Base-by-base conservation (phyloP, 2,329 filamentous ascomycete genomes). In the Cytospora piceicola region DNA sequence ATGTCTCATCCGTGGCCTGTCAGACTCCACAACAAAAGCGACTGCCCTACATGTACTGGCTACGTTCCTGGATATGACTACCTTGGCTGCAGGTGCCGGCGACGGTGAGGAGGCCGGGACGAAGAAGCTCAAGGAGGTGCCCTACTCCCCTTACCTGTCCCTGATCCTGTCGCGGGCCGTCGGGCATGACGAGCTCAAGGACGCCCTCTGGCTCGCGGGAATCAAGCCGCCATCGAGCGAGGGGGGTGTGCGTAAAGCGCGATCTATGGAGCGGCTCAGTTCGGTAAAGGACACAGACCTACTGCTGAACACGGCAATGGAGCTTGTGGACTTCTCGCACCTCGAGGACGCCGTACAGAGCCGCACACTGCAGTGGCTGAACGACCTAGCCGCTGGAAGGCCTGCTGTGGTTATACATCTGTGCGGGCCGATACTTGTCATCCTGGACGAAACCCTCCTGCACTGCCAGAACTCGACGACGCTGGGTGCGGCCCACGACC, bases 301-400 rank as follows among this genome's bases (percentile, higher is more conserved):
- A 15, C 75, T 91, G 20, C 79, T 90, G 7, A 87, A 85, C 67
- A 85, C 85, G 3, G 86, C 85, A 1, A 87, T 90, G 63, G 83
- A 85, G 71, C 78, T 90, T 52, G 83, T 90, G 12, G 88, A 91
- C 72, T 90, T 91, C 71, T 83, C 85, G 64, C 85, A 84, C 65
- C 77, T 90, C 9, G 88, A 90, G 65, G 87, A 90, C 64, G 78
- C 79, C 1, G 81, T 88, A 22, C 88, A 90, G 72, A 82, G 83
- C 53, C 81, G 86, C 17, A 85, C 81, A 20, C 76, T 91, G 3
- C 73, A 78, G 20, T 89, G 88, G 85, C 79, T 91, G 42, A 85
- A 84, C 60, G 79, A 83, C 58, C 75, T 90, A 32, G 86, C 87
- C 3, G 71, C 73, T 12, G 79, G 79, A 24, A 79, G 88, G 27